A percentile compares a stretch with the other conserved stretches of the same genome.
Evolutionary conservation across 345 rosid genomes (phyloP).

Genomic region (Linum usitatissimum): DNA sequence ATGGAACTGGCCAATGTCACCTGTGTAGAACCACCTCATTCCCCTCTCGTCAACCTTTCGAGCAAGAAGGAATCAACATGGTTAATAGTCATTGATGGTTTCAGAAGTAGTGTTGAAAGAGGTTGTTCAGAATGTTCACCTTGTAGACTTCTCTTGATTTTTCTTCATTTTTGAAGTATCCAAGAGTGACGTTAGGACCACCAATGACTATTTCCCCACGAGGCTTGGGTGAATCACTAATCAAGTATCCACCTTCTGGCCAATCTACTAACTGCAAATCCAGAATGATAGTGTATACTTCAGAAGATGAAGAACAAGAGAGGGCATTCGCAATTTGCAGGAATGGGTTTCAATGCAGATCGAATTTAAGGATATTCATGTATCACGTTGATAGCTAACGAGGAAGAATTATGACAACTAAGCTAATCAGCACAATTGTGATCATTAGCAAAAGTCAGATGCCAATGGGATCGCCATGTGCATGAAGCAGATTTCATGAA

Average conservation of each 20-base stretch:
- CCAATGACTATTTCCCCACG: constrained; percentile 96
- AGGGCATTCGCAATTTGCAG: too few species aligned
- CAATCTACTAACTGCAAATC: constrained; percentile 79
- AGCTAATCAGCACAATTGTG: too few species aligned
- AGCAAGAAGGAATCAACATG: background rate
- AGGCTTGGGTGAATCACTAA: constrained; percentile 68
- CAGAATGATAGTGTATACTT: background rate
- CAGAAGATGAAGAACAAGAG: background rate
- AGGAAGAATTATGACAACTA: too few species aligned
- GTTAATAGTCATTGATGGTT: background rate
- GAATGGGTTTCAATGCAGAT: too few species aligned
- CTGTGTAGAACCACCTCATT: constrained; percentile 97
- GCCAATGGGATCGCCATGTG: too few species aligned
- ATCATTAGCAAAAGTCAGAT: too few species aligned
- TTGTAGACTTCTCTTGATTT: constrained; percentile 83
- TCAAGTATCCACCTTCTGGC: constrained; percentile 89
- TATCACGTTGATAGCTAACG: too few species aligned
- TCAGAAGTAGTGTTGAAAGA: background rate
- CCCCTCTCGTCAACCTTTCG: constrained; percentile 84
- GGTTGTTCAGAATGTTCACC: constrained; percentile 29
- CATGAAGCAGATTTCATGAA: too few species aligned
- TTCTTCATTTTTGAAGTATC: constrained; percentile 86
- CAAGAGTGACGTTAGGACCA: constrained; percentile 83
- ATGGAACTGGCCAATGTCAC: constrained; percentile 87
- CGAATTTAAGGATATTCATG: too few species aligned